Base-by-base conservation (phyloP, 108 stramenopile genomes). In the Nitzschia putrida region DNA sequence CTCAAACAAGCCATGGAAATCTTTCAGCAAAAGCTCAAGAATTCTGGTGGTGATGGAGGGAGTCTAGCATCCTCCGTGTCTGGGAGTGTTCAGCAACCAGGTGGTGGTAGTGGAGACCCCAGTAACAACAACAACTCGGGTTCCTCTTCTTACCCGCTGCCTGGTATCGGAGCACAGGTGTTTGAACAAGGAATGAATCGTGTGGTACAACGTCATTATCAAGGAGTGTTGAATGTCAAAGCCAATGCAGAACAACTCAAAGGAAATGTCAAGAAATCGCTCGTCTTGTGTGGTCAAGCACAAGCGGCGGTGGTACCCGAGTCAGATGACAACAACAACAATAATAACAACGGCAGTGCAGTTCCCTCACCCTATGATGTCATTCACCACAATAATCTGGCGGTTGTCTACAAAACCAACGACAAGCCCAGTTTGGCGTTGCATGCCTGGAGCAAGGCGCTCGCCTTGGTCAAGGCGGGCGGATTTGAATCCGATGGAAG, bases 1-100 rank as follows among this genome's bases (percentile, higher is more conserved):
- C 75, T 93, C 40, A 90, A 90, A 61, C 71, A 74, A 37, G 92
- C 92, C 61, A 93, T 90, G 89, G 92, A 93, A 66, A 74, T 89
- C 26, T 89, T 85, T 71, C 86, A 93, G 50, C 88, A 90, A 58
- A 90, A 90, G 43, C 76, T 84, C 7, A 81, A 79, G 59, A 34
- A 72, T 51, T 57, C 57, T 25, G 25, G n/a, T 50, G 54, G 37
- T 22, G 63, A 64, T 16, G 43, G 22, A 40, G 37, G 23, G 8
- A 53, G 51, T 29, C 34, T 57, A 40, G 68, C 68, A 3, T 64
- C 72, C 3, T 57, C 18, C n/a, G n/a, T 20, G 26, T 39, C 26
- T 41, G 38, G 39, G 20, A 50, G 29, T 37, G 34, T 26, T n/a
- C 16, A n/a, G 6, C 14, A n/a, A 6, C 16, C 34, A 6, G 40